Evolutionary conservation across 78 protist species (phyloP), one percentile per base, ranked within the genome.

Genomic region (Corallochytrium limacisporum): DNA sequence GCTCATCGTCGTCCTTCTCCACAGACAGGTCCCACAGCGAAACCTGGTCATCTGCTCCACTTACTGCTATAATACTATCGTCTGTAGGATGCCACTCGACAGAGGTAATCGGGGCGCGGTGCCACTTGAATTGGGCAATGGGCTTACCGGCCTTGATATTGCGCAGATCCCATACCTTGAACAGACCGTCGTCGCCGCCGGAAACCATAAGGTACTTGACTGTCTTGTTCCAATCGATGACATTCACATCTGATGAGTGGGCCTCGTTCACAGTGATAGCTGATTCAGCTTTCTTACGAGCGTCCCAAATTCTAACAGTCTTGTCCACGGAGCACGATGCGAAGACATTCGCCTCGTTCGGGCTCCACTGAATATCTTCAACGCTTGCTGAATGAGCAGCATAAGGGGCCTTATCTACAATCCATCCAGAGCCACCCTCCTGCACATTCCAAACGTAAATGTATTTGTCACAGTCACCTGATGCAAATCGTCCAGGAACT

Each of bases 161-260:
- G 36, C 97, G 81, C 3, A 90, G 63, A 56, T 93, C 95, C 98
- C 98, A 93, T 2, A 90, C 69, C 29, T 56, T 13, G 39, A 93
- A 78, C n/a, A 44, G 43, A 35, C 98, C 98, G 42, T 76, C 91
- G 61, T 93, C 98, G 22, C 79, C 75, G 43, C 98, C 98, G n/a
- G 92, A 77, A 13, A 81, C 94, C 36, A 93, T 4, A 37, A 90
- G 75, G 47, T 86, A 69, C 31, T 71, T 1, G 29, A 47, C 47
- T 26, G 4, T 0, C 43, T 4, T 20, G 74, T 79, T 84, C 96
- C 96, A 91, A 2, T 79, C 51, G 54, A 84, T 65, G 36, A 91
- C 96, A 49, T 91, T 91, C 53, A 88, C 91, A 62, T 91, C 96
- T 0, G 63, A 8, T 4, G 0, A 65, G 49, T 82, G 90, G 6